Percentiles rank a stretch among this genome's conserved stretches.
Conservation (phyloP, 805 yeast species). For the Candida suzukii region DNA sequence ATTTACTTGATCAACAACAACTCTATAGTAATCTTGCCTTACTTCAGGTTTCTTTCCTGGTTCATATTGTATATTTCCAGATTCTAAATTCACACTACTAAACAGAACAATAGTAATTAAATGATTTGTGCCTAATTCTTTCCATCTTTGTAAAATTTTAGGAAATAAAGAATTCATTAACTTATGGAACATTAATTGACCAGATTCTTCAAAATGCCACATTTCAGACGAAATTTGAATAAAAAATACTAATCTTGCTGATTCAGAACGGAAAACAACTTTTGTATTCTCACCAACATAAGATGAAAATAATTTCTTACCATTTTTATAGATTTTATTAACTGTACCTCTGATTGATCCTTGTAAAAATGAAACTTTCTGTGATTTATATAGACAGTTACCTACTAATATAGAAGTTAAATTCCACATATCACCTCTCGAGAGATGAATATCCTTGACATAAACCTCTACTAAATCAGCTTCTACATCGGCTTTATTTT, state of each 20-base stretch:
- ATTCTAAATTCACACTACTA: constrained; percentile 60
- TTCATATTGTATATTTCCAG: constrained; percentile 31
- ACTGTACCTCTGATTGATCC: constrained; percentile 56
- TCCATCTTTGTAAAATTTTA: constrained; percentile 81
- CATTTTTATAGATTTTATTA: constrained; percentile 57
- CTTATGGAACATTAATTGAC: constrained; percentile 89
- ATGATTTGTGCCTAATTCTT: constrained; percentile 82
- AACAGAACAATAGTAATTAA: constrained; percentile 83
- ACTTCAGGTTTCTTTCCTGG: constrained; percentile 62
- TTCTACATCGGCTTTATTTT: constrained; percentile 41
- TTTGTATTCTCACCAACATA: constrained; percentile 70
- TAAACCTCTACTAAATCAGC: constrained; percentile 80
- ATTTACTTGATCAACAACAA: constrained; percentile 91
- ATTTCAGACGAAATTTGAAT: constrained; percentile 90
- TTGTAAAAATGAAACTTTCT: constrained; percentile 55
- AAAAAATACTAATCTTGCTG: constrained; percentile 75
- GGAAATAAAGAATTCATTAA: constrained; percentile 91
- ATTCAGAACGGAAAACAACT: constrained; percentile 83
- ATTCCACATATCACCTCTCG: constrained; percentile 93
- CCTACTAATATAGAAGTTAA: constrained; percentile 56
- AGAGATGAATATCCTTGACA: constrained; percentile 70
- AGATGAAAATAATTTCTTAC: constrained; percentile 66
- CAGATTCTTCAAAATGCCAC: constrained; percentile 98
- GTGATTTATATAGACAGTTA: constrained; percentile 60
- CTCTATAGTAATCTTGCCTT: constrained; percentile 76